These are phyloP conservation scores for Mycotypha africana DNA, from an alignment of 371 early-diverging fungal species.

Conservation along the genomic window DNA sequence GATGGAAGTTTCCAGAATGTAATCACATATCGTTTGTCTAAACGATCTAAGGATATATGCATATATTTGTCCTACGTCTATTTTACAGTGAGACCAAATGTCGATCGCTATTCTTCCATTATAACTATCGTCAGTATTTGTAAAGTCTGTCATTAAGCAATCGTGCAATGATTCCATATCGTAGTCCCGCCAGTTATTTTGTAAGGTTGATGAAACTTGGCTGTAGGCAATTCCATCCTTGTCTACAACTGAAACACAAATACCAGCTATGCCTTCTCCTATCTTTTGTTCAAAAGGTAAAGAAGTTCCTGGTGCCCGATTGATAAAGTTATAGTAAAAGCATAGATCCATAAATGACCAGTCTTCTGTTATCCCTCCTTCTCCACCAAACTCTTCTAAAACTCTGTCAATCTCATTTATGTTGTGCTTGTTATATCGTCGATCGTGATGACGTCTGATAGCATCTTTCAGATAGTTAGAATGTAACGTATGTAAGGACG, in stretches of 20 bases:
- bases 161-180: constrained; percentile 1
- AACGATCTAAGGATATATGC: constrained; percentile 48
- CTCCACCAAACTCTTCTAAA: background rate
- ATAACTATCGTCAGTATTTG: constrained; percentile 3
- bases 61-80: constrained; percentile 48
- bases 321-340: constrained; percentile 43
- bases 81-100: constrained; percentile 66
- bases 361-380: constrained; percentile 3
- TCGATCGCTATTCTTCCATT: constrained; percentile 50
- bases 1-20: constrained; percentile 55
- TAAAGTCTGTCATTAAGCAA: constrained; percentile 21
- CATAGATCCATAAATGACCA: constrained; percentile 20
- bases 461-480: constrained; percentile 51
- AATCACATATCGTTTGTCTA: constrained; percentile 64
- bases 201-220: no score
- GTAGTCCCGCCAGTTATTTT: background rate
- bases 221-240: constrained; percentile 5
- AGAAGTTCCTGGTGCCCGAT: constrained; percentile 32
- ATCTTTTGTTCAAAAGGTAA: constrained; percentile 58
- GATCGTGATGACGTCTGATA: constrained; percentile 44
- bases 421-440: constrained; percentile 27
- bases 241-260: constrained; percentile 21
- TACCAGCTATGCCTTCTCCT: constrained; percentile 70
- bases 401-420: background rate
- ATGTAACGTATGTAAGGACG: constrained; percentile 32